Evolutionary conservation across 441 rosid genomes (phyloP), one percentile per base, ranked within the genome.

Genomic region (Viola pubescens): DNA sequence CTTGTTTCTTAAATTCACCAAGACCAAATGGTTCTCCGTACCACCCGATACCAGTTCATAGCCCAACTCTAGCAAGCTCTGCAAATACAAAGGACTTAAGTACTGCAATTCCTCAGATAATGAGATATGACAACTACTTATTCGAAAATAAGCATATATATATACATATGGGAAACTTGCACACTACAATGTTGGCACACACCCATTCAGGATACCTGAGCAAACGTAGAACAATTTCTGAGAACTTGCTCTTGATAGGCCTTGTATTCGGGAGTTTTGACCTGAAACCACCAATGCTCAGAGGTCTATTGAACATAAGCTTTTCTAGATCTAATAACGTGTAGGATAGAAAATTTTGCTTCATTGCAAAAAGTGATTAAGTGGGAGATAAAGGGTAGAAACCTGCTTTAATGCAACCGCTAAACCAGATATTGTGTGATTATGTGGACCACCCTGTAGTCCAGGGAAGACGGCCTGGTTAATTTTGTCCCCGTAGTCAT

Each of bases 391-490:
- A n/a, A 0, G 8, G 50, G n/a, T 43, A 39, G 58, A 11, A 60
- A 92, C 97, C 97, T 92, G 98, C 72, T 84, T 89, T 55, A 92
- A 77, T 59, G 97, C 91, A 66, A 89, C 97, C 39, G 98, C 98
- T 63, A 92, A 80, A 70, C 87, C 98, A 47, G 97, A 34, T 53
- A 92, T 92, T 39, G 98, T 92, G 75, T 92, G 96, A 73, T 89
- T 89, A 76, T 92, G 97, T 3, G 98, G 98, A 66, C 97, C 96
- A 52, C 98, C 98, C 80, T 92, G 98, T 66, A 92, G 83, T 68
- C 98, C 98, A 62, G 94, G 98, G 73, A 87, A 92, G 60, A 92
- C 97, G n/a, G 98, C 97, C 73, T 85, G 87, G 69, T 92, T 92
- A 55, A 92, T 92, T 84, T 77, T 87, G 75, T 89, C 98, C 63